Percentiles rank a stretch among this genome's conserved stretches.
These are phyloP conservation scores for Fusarium sp. DNA, from an alignment of 2,329 filamentous ascomycete genomes.

Conservation along the genomic window DNA sequence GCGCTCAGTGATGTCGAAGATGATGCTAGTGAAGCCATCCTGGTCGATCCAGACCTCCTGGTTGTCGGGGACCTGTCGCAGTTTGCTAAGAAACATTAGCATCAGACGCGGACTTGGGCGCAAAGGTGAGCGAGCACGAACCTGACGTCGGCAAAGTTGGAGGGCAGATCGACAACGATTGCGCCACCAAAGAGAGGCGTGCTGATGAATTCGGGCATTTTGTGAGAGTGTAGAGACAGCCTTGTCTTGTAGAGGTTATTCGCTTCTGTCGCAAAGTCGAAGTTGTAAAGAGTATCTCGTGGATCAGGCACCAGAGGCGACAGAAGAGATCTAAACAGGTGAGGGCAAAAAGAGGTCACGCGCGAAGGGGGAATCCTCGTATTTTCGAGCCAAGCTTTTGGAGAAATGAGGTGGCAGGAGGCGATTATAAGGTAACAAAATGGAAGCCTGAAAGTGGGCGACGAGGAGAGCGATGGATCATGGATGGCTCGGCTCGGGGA, in stretches of 20 bases:
- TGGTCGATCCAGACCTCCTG: slow-evolving; percentile 93
- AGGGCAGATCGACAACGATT: slow-evolving; percentile 75
- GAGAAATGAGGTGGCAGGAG: slow-evolving; percentile 5
- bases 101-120: slow-evolving; percentile 7
- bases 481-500: slow-evolving; percentile 20
- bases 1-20: slow-evolving; percentile 90
- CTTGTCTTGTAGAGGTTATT: not conserved
- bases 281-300: not conserved
- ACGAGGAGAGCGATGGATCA: slow-evolving; percentile 22
- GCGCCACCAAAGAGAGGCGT: slow-evolving; percentile 79
- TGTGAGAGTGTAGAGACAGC: slow-evolving; percentile 12
- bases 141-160: slow-evolving; percentile 79
- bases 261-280: slow-evolving; percentile 8
- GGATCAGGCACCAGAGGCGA: slow-evolving; percentile 7
- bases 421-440: slow-evolving; percentile 18
- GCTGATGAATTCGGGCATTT: slow-evolving; percentile 66
- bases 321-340: not conserved
- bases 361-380: slow-evolving; percentile 5
- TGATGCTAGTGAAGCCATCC: slow-evolving; percentile 85
- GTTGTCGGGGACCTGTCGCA: slow-evolving; percentile 84
- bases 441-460: slow-evolving; percentile 35
- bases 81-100: slow-evolving; percentile 61
- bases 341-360: slow-evolving; percentile 7
- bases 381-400: slow-evolving; percentile 15
- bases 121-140: slow-evolving; percentile 46